Percentiles rank a stretch among this genome's conserved stretches.
These are phyloP conservation scores for Cryptococcus maquisensis DNA, from an alignment of 1,284 basidiomycete genomes.

Conservation along the genomic window DNA sequence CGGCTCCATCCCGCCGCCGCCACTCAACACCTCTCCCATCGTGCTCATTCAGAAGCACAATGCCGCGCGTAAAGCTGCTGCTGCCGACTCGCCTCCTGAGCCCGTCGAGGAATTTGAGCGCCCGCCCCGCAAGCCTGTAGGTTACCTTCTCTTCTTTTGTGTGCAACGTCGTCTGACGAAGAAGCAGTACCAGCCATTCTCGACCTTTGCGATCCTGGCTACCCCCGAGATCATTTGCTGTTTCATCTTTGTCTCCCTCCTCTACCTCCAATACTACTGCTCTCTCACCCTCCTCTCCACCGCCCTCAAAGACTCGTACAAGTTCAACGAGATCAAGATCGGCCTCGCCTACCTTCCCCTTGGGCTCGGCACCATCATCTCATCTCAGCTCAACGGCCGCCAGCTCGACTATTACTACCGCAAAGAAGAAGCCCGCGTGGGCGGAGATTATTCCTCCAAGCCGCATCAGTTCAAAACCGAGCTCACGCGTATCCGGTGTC, in stretches of 20 bases:
- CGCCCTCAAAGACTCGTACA: slow-evolving; percentile 38
- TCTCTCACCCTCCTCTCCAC: slow-evolving; percentile 44
- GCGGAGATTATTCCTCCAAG: slow-evolving; percentile 36
- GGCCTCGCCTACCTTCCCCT: slow-evolving; percentile 47
- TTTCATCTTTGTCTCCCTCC: slow-evolving; percentile 33
- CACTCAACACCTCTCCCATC: slow-evolving; percentile 32
- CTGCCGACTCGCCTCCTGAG: slow-evolving; percentile 17
- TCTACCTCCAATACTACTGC: slow-evolving; percentile 47
- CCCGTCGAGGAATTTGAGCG: slow-evolving; percentile 26
- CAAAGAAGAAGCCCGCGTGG: slow-evolving; percentile 34
- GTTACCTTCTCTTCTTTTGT: slow-evolving; percentile 1
- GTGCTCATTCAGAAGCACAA: slow-evolving; percentile 22
- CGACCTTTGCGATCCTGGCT: slow-evolving; percentile 40
- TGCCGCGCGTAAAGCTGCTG: slow-evolving; percentile 19
- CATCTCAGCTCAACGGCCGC: slow-evolving; percentile 36
- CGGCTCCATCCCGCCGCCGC: slow-evolving; percentile 44
- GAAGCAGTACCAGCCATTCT: slow-evolving; percentile 38
- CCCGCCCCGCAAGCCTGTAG: slow-evolving; percentile 27
- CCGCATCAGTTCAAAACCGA: slow-evolving; percentile 42
- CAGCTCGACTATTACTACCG: slow-evolving; percentile 42
- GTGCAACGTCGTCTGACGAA: neutral
- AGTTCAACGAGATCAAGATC: slow-evolving; percentile 42
- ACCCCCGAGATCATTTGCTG: slow-evolving; percentile 42
- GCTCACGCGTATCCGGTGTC: slow-evolving; percentile 27
- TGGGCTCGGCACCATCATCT: slow-evolving; percentile 36